Conservation (phyloP, 106 monocot genomes). For the Dendrobium nobile region DNA sequence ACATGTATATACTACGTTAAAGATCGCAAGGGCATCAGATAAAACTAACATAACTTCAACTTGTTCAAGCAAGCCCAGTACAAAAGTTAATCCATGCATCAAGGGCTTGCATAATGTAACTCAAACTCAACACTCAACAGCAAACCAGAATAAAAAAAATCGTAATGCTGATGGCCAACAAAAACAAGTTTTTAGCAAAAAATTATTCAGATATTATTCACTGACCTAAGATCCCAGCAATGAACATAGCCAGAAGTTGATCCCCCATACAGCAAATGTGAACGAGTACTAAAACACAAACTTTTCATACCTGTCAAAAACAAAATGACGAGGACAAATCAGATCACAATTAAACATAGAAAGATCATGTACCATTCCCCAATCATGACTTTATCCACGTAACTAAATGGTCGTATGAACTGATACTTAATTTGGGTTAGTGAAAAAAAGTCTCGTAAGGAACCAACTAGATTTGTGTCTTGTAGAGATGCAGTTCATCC, state of each 20-base stretch:
- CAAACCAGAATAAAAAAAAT: background rate
- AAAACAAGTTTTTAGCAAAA: background rate
- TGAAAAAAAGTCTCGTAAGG: background rate
- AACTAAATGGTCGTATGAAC: background rate
- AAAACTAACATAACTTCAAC: background rate
- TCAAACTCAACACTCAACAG: too few relatives aligned
- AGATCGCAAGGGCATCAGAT: background rate
- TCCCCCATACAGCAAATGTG: conserved; percentile 71
- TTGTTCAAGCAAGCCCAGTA: background rate
- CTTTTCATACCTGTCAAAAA: conserved; percentile 56
- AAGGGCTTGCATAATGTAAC: background rate
- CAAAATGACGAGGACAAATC: background rate
- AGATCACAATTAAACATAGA: conserved; percentile 2
- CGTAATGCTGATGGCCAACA: background rate
- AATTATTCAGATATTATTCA: conserved; percentile 1
- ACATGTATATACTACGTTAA: background rate
- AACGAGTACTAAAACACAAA: conserved; percentile 44
- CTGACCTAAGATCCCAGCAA: conserved; percentile 94
- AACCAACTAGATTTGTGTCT: background rate
- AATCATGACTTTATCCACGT: background rate
- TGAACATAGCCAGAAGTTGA: conserved; percentile 91
- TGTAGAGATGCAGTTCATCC: background rate
- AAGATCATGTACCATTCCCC: background rate
- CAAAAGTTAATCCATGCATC: background rate
- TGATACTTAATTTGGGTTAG: background rate